Evolutionary conservation across 768 basidiomycete species (phyloP).

Genomic region (Leccinum rimulosum): DNA sequence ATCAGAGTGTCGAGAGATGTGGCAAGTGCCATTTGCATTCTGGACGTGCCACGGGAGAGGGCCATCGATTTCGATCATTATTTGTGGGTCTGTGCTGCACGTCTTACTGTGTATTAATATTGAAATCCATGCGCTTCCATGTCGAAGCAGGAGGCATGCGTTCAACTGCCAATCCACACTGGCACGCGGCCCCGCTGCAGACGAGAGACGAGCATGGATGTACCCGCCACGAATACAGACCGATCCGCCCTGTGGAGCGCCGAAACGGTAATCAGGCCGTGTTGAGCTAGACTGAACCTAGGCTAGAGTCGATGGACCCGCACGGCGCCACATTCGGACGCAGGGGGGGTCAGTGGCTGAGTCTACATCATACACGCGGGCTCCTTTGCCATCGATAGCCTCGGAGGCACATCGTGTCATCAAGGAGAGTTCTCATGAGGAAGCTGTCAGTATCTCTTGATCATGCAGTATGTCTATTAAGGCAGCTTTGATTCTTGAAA

Average conservation of each 20-base stretch:
- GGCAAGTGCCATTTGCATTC: not conserved
- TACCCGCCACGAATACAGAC: not conserved
- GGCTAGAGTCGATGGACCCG: constrained; percentile 6
- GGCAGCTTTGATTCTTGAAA: too few species aligned
- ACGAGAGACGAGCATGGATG: not conserved
- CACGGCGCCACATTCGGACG: constrained; percentile 2
- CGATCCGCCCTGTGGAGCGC: constrained; percentile 9
- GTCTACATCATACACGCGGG: too few species aligned
- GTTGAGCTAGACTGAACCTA: constrained; percentile 5
- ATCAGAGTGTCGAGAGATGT: not conserved
- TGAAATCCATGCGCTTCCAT: not conserved
- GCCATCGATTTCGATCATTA: not conserved
- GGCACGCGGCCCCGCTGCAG: not conserved
- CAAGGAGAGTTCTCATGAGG: too few species aligned
- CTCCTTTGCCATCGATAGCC: too few species aligned
- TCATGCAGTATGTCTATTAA: too few species aligned
- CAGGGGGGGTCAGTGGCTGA: not conserved
- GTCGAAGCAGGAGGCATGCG: not conserved
- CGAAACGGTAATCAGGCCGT: not conserved
- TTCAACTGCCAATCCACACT: not conserved
- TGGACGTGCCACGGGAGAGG: constrained; percentile 1
- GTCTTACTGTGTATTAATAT: constrained; percentile 11
- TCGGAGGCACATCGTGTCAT: too few species aligned
- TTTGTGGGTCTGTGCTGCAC: too few species aligned
- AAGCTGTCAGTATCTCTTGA: too few species aligned